phyloP scores from a whole-genome alignment of 306 rosid genomes.

The Citrullus mucosospermus region DNA sequence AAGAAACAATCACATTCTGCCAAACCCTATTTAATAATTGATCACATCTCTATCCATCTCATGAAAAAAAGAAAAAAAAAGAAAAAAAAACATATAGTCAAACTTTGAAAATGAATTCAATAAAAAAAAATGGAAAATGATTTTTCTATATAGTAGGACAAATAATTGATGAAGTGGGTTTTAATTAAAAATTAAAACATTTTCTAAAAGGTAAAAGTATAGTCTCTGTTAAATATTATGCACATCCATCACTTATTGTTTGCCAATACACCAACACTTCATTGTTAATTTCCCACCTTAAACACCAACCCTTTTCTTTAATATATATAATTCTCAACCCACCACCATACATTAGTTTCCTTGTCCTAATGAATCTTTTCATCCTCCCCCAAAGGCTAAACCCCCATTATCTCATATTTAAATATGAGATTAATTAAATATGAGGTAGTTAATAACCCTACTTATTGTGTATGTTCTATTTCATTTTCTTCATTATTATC shows the following conservation, averaged over 20 bases:
- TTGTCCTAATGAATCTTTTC: neutral
- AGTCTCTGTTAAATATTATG: neutral
- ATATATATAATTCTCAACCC: neutral
- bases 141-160: neutral
- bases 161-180: neutral
- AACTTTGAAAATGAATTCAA: neutral
- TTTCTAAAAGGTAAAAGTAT: neutral
- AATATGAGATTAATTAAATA: neutral
- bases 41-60: neutral
- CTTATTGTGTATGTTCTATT: neutral
- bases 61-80: neutral
- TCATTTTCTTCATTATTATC: no score
- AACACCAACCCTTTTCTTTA: neutral
- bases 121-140: no score
- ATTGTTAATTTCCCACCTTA: neutral
- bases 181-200: neutral
- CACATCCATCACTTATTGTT: neutral
- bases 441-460: neutral
- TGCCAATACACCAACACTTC: slow-evolving; percentile 5
- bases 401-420: neutral
- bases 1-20: neutral
- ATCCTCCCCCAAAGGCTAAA: neutral
- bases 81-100: neutral
- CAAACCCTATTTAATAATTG: neutral
- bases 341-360: neutral